phyloP scores from a whole-genome alignment of 768 basidiomycete genomes.

The Zangia roseola region DNA sequence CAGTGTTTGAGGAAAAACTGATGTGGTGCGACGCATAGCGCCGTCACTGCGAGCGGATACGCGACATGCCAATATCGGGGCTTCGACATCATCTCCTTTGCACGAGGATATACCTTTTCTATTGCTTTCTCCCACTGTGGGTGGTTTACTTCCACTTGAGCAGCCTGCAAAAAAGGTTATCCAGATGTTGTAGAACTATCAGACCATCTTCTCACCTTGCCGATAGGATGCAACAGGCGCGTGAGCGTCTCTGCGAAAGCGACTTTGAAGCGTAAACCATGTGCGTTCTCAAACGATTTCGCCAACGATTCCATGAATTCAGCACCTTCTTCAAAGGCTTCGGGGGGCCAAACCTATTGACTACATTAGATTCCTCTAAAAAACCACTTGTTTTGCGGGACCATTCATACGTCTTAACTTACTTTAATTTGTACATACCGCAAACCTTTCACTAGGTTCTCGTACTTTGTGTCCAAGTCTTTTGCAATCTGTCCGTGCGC shows the following conservation, averaged over 20 bases:
- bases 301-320: slow-evolving; percentile 87
- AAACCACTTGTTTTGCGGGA: background rate
- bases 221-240: slow-evolving; percentile 79
- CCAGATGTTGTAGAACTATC: background rate
- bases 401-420: slow-evolving; percentile 2
- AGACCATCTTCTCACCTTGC: slow-evolving; percentile 53
- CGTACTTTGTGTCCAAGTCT: slow-evolving; percentile 78
- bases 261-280: slow-evolving; percentile 78
- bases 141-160: slow-evolving; percentile 94
- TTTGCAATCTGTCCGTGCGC: slow-evolving; percentile 74
- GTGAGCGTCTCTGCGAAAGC: slow-evolving; percentile 84
- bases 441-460: slow-evolving; percentile 80
- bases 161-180: slow-evolving; percentile 53
- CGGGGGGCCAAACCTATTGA: slow-evolving; percentile 84
- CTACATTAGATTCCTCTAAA: background rate
- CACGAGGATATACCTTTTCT: slow-evolving; percentile 78
- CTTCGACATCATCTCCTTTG: slow-evolving; percentile 81
- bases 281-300: slow-evolving; percentile 78
- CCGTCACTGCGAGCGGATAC: slow-evolving; percentile 80
- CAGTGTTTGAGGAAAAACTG: slow-evolving; percentile 84
- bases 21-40: slow-evolving; percentile 84
- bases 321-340: slow-evolving; percentile 89
- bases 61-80: slow-evolving; percentile 88
- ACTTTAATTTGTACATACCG: slow-evolving; percentile 83
- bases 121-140: slow-evolving; percentile 94